phyloP scores from a whole-genome alignment of 345 rosid species.

The Acer campestre region DNA sequence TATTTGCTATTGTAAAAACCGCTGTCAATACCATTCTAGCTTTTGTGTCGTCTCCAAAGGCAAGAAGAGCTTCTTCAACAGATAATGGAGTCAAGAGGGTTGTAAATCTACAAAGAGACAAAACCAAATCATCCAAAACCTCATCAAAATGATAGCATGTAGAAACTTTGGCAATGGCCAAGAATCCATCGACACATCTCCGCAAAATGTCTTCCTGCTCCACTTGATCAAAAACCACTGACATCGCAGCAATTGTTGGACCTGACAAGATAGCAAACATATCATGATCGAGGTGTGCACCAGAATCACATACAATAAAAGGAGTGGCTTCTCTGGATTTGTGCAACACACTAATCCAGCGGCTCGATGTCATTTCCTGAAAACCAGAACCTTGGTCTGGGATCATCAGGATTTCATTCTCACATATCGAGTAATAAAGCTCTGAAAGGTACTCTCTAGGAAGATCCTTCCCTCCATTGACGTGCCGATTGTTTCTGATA shows the following conservation, averaged over 20 bases:
- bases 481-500: constrained; percentile 64
- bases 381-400: constrained; percentile 65
- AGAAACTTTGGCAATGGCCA: constrained; percentile 70
- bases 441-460: constrained; percentile 70
- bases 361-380: constrained; percentile 58
- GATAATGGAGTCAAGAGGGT: constrained; percentile 48
- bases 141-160: constrained; percentile 54
- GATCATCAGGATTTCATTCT: constrained; percentile 71
- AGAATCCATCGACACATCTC: constrained; percentile 65
- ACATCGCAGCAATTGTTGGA: constrained; percentile 71
- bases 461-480: constrained; percentile 75
- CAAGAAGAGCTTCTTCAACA: constrained; percentile 54
- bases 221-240: constrained; percentile 74
- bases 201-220: constrained; percentile 66
- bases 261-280: constrained; percentile 65
- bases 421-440: constrained; percentile 64
- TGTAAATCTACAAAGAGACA: constrained; percentile 71
- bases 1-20: constrained; percentile 68
- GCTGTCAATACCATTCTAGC: constrained; percentile 61
- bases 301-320: constrained; percentile 54
- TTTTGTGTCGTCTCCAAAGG: constrained; percentile 64
- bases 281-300: constrained; percentile 56
- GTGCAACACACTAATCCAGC: constrained; percentile 66
- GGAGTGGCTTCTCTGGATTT: constrained; percentile 62
- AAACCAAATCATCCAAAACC: constrained; percentile 68